Percentiles rank a stretch among this genome's conserved stretches.
phyloP scores from a whole-genome alignment of 148 eudicot genomes.

The Chenopodium suecicum region DNA sequence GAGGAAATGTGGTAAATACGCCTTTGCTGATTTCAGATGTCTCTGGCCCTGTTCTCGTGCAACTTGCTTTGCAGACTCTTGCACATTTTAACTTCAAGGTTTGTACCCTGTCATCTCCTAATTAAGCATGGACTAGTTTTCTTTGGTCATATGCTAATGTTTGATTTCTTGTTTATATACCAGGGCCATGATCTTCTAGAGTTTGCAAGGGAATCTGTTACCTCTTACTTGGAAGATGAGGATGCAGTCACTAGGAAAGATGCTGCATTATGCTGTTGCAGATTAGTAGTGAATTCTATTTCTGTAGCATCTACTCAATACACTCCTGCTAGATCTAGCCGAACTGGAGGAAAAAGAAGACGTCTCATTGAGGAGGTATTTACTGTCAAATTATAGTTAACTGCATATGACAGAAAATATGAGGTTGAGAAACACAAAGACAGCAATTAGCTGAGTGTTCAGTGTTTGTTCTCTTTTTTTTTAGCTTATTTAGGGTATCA shows the following conservation, averaged over 20 bases:
- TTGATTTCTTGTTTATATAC: slow-evolving; percentile 24
- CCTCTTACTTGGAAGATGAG: slow-evolving; percentile 79
- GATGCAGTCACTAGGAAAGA: slow-evolving; percentile 84
- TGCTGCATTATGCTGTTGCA: slow-evolving; percentile 96
- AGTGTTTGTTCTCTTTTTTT: too few species aligned
- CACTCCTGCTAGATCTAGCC: slow-evolving; percentile 64
- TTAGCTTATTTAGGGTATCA: too few species aligned
- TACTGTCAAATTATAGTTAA: neutral
- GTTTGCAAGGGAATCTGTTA: slow-evolving; percentile 79
- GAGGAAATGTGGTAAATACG: slow-evolving; percentile 43
- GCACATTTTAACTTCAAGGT: slow-evolving; percentile 93
- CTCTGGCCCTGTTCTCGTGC: slow-evolving; percentile 72
- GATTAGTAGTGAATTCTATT: slow-evolving; percentile 71
- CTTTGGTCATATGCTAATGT: neutral
- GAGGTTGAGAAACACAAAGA: too few species aligned
- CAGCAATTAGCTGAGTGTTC: too few species aligned
- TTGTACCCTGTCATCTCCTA: slow-evolving; percentile 18
- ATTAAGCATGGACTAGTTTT: slow-evolving; percentile 1
- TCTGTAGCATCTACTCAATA: slow-evolving; percentile 55
- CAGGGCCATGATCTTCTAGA: slow-evolving; percentile 97
- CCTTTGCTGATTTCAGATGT: slow-evolving; percentile 58
- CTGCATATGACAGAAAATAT: too few species aligned
- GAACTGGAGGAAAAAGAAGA: slow-evolving; percentile 75
- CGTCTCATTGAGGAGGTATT: slow-evolving; percentile 89
- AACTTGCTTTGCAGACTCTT: slow-evolving; percentile 92